Conservation (phyloP, 495 filamentous ascomycete species). For the Hypoxylon fragiforme region DNA sequence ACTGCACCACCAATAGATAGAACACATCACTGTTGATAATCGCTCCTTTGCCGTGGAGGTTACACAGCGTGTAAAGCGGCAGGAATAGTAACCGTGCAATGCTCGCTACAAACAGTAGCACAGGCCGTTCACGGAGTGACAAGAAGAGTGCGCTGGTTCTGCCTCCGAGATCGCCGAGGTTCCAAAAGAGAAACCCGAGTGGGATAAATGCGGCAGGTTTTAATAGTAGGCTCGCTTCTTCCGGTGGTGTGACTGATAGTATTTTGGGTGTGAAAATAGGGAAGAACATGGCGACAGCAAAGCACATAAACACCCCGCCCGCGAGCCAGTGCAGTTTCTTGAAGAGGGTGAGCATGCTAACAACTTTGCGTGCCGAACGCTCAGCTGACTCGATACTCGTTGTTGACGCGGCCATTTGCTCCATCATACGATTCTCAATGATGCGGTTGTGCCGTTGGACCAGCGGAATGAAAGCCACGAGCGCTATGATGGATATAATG, state of each 20-base stretch:
- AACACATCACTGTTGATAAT: slow-evolving; percentile 78
- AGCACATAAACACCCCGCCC: slow-evolving; percentile 72
- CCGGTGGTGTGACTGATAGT: slow-evolving; percentile 62
- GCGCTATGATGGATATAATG: slow-evolving; percentile 57
- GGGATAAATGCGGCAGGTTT: slow-evolving; percentile 80
- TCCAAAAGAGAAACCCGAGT: slow-evolving; percentile 91
- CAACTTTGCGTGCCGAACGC: slow-evolving; percentile 54
- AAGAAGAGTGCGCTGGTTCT: slow-evolving; percentile 66
- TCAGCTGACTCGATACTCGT: slow-evolving; percentile 52
- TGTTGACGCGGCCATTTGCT: slow-evolving; percentile 45
- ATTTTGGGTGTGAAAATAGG: slow-evolving; percentile 89
- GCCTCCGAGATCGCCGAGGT: slow-evolving; percentile 80
- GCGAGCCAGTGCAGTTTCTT: slow-evolving; percentile 74
- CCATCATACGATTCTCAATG: slow-evolving; percentile 43
- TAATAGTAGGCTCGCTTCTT: slow-evolving; percentile 60
- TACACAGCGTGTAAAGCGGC: slow-evolving; percentile 88
- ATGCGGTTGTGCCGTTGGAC: slow-evolving; percentile 48
- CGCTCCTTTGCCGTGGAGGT: slow-evolving; percentile 71
- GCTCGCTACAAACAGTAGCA: slow-evolving; percentile 63
- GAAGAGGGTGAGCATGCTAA: slow-evolving; percentile 69
- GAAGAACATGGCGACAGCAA: slow-evolving; percentile 87
- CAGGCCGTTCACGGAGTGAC: slow-evolving; percentile 63
- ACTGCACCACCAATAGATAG: slow-evolving; percentile 81
- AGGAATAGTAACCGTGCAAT: slow-evolving; percentile 70
- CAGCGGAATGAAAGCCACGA: slow-evolving; percentile 59